These are phyloP conservation scores for Trichoderma reesei DNA, from an alignment of 495 filamentous ascomycete genomes.

Conservation along the genomic window DNA sequence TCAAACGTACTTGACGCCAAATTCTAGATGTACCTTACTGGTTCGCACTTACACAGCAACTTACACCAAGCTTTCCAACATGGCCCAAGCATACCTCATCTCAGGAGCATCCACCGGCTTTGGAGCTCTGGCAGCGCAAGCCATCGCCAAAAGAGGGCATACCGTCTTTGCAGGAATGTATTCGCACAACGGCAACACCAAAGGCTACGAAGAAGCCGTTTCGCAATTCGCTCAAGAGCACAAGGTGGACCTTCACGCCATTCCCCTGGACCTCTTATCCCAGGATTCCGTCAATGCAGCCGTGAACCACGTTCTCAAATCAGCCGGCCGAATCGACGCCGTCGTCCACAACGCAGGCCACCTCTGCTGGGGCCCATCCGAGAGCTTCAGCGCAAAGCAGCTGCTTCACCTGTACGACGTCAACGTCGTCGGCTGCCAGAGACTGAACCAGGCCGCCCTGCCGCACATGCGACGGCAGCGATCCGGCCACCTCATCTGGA, in stretches of 20 bases:
- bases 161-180: slow-evolving; percentile 21
- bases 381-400: slow-evolving; percentile 21
- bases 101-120: slow-evolving; percentile 16
- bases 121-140: slow-evolving; percentile 15
- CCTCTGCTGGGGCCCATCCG: slow-evolving; percentile 19
- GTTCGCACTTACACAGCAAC: not conserved
- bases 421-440: slow-evolving; percentile 19
- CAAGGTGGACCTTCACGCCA: slow-evolving; percentile 15
- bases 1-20: too few species aligned
- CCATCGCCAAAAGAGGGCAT: slow-evolving; percentile 17
- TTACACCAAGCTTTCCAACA: not conserved
- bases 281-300: slow-evolving; percentile 15
- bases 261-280: slow-evolving; percentile 17
- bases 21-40: too few species aligned
- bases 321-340: slow-evolving; percentile 15
- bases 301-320: slow-evolving; percentile 12
- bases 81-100: slow-evolving; percentile 15
- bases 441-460: slow-evolving; percentile 18
- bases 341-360: slow-evolving; percentile 22
- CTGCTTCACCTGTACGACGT: slow-evolving; percentile 18
- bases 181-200: slow-evolving; percentile 15
- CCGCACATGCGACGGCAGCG: slow-evolving; percentile 15
- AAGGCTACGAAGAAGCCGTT: slow-evolving; percentile 12
- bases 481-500: slow-evolving; percentile 14
- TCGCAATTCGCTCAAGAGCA: slow-evolving; percentile 13